Evolutionary conservation across 345 rosid genomes (phyloP).

Genomic region (Conringia planisiliqua): DNA sequence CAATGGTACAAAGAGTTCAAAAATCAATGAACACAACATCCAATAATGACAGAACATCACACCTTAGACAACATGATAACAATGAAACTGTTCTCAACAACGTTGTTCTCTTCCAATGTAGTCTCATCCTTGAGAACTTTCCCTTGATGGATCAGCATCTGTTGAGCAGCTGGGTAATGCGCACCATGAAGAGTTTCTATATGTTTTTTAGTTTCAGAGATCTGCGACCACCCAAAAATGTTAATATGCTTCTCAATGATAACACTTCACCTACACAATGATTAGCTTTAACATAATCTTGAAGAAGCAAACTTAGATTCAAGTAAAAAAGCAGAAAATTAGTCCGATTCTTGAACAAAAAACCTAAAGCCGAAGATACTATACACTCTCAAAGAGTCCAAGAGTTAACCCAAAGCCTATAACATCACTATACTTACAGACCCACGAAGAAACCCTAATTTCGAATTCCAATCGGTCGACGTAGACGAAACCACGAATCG

Average conservation of each 20-base stretch:
- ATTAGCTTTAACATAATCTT: not conserved
- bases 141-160: slow-evolving; percentile 86
- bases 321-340: not conserved
- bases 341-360: not conserved
- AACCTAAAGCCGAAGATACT: not conserved
- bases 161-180: slow-evolving; percentile 66
- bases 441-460: slow-evolving; percentile 29
- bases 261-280: not conserved
- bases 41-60: slow-evolving; percentile 21
- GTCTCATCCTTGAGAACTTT: slow-evolving; percentile 71
- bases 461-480: not conserved
- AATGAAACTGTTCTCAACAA: slow-evolving; percentile 75
- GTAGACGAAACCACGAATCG: not conserved
- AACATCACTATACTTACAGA: not conserved
- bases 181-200: slow-evolving; percentile 72
- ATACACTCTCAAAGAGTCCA: slow-evolving; percentile 9
- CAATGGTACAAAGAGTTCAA: not conserved
- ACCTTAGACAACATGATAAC: slow-evolving; percentile 92
- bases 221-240: slow-evolving; percentile 34
- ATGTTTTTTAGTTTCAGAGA: slow-evolving; percentile 60
- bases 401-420: not conserved
- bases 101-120: slow-evolving; percentile 65
- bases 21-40: not conserved
- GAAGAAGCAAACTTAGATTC: not conserved
- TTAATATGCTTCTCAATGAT: not conserved